Percentiles rank a stretch among this genome's conserved stretches.
Evolutionary conservation across 805 yeast species (phyloP).

Genomic region (Candida odintsovae): DNA sequence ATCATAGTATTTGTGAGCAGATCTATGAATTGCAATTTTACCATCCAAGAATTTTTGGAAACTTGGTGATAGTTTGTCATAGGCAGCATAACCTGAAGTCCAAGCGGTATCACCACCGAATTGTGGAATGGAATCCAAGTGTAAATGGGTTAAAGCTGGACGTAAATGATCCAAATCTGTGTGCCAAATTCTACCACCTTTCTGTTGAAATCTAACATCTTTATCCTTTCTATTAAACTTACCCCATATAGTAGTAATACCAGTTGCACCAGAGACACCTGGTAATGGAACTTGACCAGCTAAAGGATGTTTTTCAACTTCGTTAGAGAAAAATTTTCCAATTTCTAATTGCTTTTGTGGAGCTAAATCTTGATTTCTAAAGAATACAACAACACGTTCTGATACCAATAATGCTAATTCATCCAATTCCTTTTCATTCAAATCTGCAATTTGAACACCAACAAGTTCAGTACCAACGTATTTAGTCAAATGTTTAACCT

Average conservation of each 20-base stretch:
- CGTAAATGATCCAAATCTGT: conserved; percentile 54
- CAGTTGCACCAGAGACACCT: conserved; percentile 18
- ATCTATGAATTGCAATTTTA: conserved; percentile 40
- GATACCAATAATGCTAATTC: conserved; percentile 43
- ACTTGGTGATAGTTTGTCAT: conserved; percentile 48
- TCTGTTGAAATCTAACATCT: conserved; percentile 3
- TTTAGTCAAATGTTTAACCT: conserved; percentile 38
- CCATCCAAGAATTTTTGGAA: conserved; percentile 47
- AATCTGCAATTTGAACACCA: conserved; percentile 39
- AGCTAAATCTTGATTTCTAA: conserved; percentile 20
- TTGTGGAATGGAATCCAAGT: conserved; percentile 41
- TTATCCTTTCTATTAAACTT: conserved; percentile 22
- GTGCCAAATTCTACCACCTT: conserved; percentile 35
- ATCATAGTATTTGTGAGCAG: conserved; percentile 35
- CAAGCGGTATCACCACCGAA: conserved; percentile 55
- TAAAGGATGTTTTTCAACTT: conserved; percentile 36
- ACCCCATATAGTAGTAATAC: conserved; percentile 32
- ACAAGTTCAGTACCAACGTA: conserved; percentile 45
- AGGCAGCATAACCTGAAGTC: conserved; percentile 52
- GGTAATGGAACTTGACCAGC: conserved; percentile 29
- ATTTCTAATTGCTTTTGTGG: conserved; percentile 14
- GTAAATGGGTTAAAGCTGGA: conserved; percentile 48
- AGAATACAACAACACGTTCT: conserved; percentile 46
- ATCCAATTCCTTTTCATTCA: conserved; percentile 38
- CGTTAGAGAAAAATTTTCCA: conserved; percentile 23